Evolutionary conservation across 192 early-diverging fungal genomes (phyloP), one percentile per base, ranked within the genome.

Genomic region (Phycomyces nitens): DNA sequence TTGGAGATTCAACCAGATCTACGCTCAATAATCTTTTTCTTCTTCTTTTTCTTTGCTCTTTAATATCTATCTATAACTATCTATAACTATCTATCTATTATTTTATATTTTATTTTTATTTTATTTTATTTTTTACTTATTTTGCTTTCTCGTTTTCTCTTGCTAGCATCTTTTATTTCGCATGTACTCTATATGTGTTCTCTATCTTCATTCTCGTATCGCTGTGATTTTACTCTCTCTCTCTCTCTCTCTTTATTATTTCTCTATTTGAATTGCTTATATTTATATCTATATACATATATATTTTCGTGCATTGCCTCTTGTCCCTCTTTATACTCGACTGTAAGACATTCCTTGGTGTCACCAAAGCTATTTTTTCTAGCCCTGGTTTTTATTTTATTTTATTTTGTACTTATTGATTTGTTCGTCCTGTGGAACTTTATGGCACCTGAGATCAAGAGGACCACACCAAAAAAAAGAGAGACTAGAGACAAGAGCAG

Each of bases 21-120:
- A 47, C 44, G 44, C 27, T 29, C 54, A 56, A 34, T 38, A 56
- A 16, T 61, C 16, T 15, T 61, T 60, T 14, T 26, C 49, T 15
- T 58, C 38, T 60, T 50, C 29, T 38, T 61, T 52, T 43, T 61
- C 22, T 50, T 51, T 61, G 43, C 49, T 51, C 49, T 56, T 56
- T 56, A 26, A 26, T 18, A 29, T 56, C 2, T 34, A 11, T 34
- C 26, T 26, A 27, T 56, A 15, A 38, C 38, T 34, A 16, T 27
- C 21, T 24, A 56, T 34, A 34, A 34, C 29, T 34, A 34, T 34
- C 7, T 34, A 34, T 5, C 29, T 34, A 34, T 34, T 34, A 27
- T 14, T 34, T 5, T 34, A 26, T 56, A 22, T 54, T 24, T 54
- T 11, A 23, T 12, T 54, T 24, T 54, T 15, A 27, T 11, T 54